Base-by-base conservation (phyloP, 192 early-diverging fungal species). In the Entomortierella lignicola region DNA sequence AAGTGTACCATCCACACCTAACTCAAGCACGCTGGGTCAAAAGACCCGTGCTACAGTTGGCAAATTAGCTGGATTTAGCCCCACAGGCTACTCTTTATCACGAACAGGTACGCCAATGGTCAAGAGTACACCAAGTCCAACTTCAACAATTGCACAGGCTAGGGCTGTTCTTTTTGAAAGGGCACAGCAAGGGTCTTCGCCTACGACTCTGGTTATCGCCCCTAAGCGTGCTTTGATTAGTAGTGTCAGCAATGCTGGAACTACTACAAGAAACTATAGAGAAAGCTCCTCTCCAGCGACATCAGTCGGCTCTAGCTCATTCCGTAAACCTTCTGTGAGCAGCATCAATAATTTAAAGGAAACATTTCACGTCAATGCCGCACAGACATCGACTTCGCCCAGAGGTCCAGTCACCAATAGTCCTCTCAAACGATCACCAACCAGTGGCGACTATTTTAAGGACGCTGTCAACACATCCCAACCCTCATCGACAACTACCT, bases 121-220 rank as follows among this genome's bases (percentile, higher is more conserved):
- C 25, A 59, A 52, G 29, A 41, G 32, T 25, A 34, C 34, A 6
- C 43, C 55, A 37, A 63, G 29, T 31, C 25, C 55, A 12, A 59
- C 44, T 7, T 59, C 61, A 23, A 44, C 61, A 0, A 72, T 72
- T 30, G 71, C 71, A 37, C 62, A 63, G 17, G 71, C 71, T 15
- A 72, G 65, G 42, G 71, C 71, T 1, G 67, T 57, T 2, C 37
- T 69, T 18, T 69, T 69, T 60, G 58, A 65, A 27, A 21, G 47
- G 34, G 21, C 59, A 44, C 41, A 60, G 31, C 41, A 60, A 48
- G 37, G 37, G 47, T 25, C 63, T 20, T 17, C 63, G 23, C 55
- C 71, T 21, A 59, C 71, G 30, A 37, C 71, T 0, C 44, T 55
- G 10, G 26, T 48, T 20, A 29, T 62, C 17, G 23, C 41, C 27